These are phyloP conservation scores for Phylloporus arenicola DNA, from an alignment of 768 basidiomycete genomes.

Conservation along the genomic window DNA sequence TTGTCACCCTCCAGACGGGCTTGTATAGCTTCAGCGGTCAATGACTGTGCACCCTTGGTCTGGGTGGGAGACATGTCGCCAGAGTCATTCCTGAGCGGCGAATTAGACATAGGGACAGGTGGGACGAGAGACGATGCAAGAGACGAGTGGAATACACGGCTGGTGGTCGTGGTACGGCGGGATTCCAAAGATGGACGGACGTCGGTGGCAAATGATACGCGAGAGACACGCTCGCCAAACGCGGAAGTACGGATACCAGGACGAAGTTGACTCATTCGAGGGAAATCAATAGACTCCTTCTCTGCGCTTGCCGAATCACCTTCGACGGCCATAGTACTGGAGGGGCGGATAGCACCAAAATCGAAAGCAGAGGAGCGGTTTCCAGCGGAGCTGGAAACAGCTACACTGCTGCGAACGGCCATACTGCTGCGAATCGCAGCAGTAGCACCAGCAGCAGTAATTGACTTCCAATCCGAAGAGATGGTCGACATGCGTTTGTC, in stretches of 20 bases:
- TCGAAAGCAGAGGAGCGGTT: slow-evolving; percentile 47
- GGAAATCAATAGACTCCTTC: slow-evolving; percentile 36
- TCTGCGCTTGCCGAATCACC: slow-evolving; percentile 32
- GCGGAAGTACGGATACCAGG: slow-evolving; percentile 50
- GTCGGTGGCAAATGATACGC: slow-evolving; percentile 68
- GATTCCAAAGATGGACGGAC: slow-evolving; percentile 43
- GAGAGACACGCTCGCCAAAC: slow-evolving; percentile 46
- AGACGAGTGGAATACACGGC: slow-evolving; percentile 42
- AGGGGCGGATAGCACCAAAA: slow-evolving; percentile 52
- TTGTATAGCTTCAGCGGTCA: slow-evolving; percentile 59
- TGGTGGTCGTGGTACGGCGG: slow-evolving; percentile 38
- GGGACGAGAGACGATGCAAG: slow-evolving; percentile 37
- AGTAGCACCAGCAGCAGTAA: slow-evolving; percentile 62
- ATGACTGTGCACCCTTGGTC: slow-evolving; percentile 34
- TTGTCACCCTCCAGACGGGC: slow-evolving; percentile 42
- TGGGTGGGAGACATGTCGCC: slow-evolving; percentile 42
- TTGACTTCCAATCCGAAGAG: slow-evolving; percentile 69
- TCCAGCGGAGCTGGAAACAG: slow-evolving; percentile 31
- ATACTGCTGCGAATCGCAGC: slow-evolving; percentile 71
- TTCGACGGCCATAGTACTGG: slow-evolving; percentile 41
- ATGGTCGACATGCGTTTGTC: slow-evolving; percentile 85
- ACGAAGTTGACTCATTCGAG: slow-evolving; percentile 43
- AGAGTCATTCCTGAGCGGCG: slow-evolving; percentile 21
- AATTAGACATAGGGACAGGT: slow-evolving; percentile 31
- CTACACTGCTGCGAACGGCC: slow-evolving; percentile 63